Percentiles rank a stretch among this genome's conserved stretches.
Evolutionary conservation across 1,139 yeast species (phyloP).

Genomic region (Nakaseomyces delphensis): DNA sequence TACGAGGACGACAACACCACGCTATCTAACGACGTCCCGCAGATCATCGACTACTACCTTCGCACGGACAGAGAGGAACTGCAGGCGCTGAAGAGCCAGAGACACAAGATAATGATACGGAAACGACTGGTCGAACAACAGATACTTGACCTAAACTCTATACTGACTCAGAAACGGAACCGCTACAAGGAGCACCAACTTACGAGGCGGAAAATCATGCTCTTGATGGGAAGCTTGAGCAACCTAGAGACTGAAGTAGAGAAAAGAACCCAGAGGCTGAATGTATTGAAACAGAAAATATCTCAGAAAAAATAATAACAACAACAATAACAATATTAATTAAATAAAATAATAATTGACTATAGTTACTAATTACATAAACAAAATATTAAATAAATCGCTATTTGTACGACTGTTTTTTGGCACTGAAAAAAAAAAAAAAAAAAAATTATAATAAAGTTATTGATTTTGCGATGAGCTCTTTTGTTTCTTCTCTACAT

Average conservation of each 20-base stretch:
- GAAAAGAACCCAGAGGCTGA: neutral
- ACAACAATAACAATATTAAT: neutral
- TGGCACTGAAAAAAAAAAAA: neutral
- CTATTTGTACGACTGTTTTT: neutral
- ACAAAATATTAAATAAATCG: neutral
- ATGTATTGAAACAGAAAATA: neutral
- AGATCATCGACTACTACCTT: slow-evolving; percentile 3
- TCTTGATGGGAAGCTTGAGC: neutral
- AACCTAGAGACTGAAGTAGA: neutral
- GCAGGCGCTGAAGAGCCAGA: neutral
- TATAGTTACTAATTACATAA: no score
- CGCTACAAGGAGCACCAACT: neutral
- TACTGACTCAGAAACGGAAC: neutral
- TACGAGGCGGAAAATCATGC: neutral
- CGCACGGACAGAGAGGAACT: neutral
- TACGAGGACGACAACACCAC: neutral
- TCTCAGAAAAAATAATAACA: neutral
- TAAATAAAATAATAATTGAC: no score
- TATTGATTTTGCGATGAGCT: neutral
- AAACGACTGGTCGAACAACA: slow-evolving; percentile 3
- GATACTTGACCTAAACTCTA: neutral
- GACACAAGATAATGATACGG: neutral
- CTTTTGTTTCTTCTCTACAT: neutral
- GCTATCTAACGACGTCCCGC: slow-evolving; percentile 3
- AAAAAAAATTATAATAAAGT: no score